Percentiles rank a stretch among this genome's conserved stretches.
These are phyloP conservation scores for Xylaria flabelliformis DNA, from an alignment of 495 filamentous ascomycete species.

Conservation along the genomic window DNA sequence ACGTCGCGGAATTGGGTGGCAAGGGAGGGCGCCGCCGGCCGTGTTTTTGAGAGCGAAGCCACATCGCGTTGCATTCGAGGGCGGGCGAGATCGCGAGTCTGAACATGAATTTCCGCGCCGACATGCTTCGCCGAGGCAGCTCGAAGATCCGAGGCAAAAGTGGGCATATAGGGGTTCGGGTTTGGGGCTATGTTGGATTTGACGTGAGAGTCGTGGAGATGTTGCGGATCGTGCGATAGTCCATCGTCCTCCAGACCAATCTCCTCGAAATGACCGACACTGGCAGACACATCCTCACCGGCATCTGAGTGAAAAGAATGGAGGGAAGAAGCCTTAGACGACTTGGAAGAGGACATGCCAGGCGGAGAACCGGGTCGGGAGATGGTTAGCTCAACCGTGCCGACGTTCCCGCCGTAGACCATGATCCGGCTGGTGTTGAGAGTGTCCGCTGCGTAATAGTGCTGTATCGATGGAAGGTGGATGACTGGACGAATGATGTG, in stretches of 20 bases:
- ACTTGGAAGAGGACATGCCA: constrained; percentile 79
- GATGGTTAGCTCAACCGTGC: constrained; percentile 50
- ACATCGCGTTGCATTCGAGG: constrained; percentile 34
- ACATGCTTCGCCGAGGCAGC: constrained; percentile 47
- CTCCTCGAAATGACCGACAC: constrained; percentile 88
- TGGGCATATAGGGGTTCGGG: constrained; percentile 48
- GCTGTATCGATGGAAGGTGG: not conserved
- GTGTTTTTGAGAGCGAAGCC: constrained; percentile 30
- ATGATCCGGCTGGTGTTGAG: constrained; percentile 61
- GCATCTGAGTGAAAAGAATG: constrained; percentile 73
- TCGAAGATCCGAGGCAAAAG: constrained; percentile 51
- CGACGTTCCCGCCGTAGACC: constrained; percentile 52
- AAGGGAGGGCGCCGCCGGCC: constrained; percentile 30
- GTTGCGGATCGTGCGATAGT: constrained; percentile 41
- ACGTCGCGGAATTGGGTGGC: constrained; percentile 37
- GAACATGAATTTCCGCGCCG: constrained; percentile 34
- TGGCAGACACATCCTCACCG: constrained; percentile 66
- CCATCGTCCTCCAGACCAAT: constrained; percentile 82
- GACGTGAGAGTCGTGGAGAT: constrained; percentile 52
- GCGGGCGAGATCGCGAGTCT: constrained; percentile 36
- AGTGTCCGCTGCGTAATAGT: not conserved
- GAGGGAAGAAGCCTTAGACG: constrained; percentile 89
- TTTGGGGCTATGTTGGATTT: constrained; percentile 43
- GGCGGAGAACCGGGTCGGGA: constrained; percentile 79
- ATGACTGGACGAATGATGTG: not conserved